These are phyloP conservation scores for Neonectria ditissima DNA, from an alignment of 2,329 filamentous ascomycete genomes.

Conservation along the genomic window DNA sequence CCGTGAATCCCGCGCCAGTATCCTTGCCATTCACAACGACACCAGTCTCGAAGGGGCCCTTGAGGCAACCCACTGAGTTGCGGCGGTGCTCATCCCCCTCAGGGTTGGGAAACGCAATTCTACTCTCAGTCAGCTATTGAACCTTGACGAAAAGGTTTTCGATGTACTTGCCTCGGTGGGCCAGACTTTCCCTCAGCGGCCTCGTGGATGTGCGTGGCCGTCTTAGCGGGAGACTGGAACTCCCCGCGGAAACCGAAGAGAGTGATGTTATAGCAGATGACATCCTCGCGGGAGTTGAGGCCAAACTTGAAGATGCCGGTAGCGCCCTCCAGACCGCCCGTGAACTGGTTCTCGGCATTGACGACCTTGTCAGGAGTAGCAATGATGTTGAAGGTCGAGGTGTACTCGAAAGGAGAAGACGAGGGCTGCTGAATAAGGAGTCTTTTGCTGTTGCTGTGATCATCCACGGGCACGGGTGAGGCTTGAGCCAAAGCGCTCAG, in stretches of 20 bases:
- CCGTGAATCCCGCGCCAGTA: slow-evolving; percentile 58
- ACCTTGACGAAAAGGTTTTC: slow-evolving; percentile 8
- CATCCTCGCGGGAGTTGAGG: slow-evolving; percentile 60
- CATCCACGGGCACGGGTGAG: slow-evolving; percentile 38
- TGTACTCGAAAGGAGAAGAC: slow-evolving; percentile 54
- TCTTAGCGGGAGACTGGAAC: slow-evolving; percentile 62
- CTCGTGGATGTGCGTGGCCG: slow-evolving; percentile 68
- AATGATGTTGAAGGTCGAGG: slow-evolving; percentile 60
- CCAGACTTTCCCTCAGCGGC: slow-evolving; percentile 58
- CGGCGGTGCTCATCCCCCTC: slow-evolving; percentile 50
- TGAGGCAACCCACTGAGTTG: slow-evolving; percentile 56
- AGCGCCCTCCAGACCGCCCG: slow-evolving; percentile 57
- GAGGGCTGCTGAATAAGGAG: slow-evolving; percentile 26
- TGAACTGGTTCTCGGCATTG: slow-evolving; percentile 52
- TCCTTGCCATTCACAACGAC: slow-evolving; percentile 46
- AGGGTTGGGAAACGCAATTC: slow-evolving; percentile 63
- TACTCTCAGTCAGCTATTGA: slow-evolving; percentile 29
- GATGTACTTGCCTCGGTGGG: slow-evolving; percentile 56
- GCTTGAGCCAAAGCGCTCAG: slow-evolving; percentile 40
- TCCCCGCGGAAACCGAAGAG: slow-evolving; percentile 61
- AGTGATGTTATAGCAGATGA: slow-evolving; percentile 64
- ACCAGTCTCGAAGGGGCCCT: slow-evolving; percentile 52
- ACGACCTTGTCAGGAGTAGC: slow-evolving; percentile 64
- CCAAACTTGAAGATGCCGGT: slow-evolving; percentile 64
- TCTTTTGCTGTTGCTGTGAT: slow-evolving; percentile 31